Evolutionary conservation across 2,329 filamentous ascomycete genomes (phyloP), one percentile per base, ranked within the genome.

Genomic region (Cytospora chrysosperma): DNA sequence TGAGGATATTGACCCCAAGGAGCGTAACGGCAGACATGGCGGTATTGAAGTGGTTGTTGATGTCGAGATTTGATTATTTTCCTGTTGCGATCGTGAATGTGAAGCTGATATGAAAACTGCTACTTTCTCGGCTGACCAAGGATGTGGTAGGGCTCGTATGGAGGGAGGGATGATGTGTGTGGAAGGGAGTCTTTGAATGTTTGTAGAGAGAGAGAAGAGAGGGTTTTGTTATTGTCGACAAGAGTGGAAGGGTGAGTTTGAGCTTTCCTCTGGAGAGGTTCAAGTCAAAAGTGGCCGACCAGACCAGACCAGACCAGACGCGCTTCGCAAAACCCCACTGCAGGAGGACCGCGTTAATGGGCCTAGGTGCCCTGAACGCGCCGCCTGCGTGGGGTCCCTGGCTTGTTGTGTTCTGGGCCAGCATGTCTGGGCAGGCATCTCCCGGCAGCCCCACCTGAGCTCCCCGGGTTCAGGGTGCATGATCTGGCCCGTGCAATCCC

Each of bases 1-100:
- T 98, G 76, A 93, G 84, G 71, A 99, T 91, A 78, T 95, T 91
- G 73, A 99, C 95, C 74, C 94, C 94, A 70, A 99, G 87, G 65
- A 99, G 88, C 70, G 93, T 96, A 68, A 99, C 93, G 74, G 97
- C 91, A 75, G 95, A 97, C 95, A 97, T 97, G 50, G 30, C 61
- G 61, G 58, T 37, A 30, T 32, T 53, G 32, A 9, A 9, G 28
- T 21, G 32, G 32, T 19, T 2, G 40, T 24, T 8, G 10, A 10
- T 43, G 40, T 21, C n/a, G 13, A 21, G 40, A 47, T 7, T 2
- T 47, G 19, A 47, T 47, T 21, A 21, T 47, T 21, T 47, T 47
- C n/a, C 24, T 47, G 40, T 13, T 24, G 8, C 17, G 40, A n/a
- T 43, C 27, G 37, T 59, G 6, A 13, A 27, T 24, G 24, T 17